Conservation (phyloP, 108 stramenopile genomes). For the Skeletonema tropicum region DNA sequence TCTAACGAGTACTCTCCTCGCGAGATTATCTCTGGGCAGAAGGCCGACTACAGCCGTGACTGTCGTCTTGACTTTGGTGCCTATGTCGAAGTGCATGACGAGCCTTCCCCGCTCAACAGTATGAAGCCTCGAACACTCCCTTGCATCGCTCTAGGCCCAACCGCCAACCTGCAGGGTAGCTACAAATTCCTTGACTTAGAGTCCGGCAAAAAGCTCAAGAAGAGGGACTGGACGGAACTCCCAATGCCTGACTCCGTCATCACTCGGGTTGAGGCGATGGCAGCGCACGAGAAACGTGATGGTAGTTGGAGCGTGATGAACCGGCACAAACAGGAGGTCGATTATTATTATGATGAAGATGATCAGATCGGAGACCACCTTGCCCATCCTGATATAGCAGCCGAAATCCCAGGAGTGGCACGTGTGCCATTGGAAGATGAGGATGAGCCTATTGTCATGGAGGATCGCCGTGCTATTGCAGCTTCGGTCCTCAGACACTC, state of each 20-base stretch:
- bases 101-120: constrained; percentile 15
- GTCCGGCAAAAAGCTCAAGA: constrained; percentile 20
- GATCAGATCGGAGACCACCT: background rate
- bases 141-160: background rate
- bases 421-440: too few relatives aligned
- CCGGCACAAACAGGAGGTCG: constrained; percentile 4
- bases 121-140: constrained; percentile 7
- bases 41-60: constrained; percentile 26
- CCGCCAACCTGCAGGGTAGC: constrained; percentile 41
- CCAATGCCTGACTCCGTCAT: constrained; percentile 39
- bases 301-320: background rate
- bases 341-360: constrained; percentile 10
- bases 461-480: too few relatives aligned
- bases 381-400: background rate
- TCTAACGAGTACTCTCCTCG: constrained; percentile 8
- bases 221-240: constrained; percentile 17
- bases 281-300: background rate
- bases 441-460: too few relatives aligned
- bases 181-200: constrained; percentile 13
- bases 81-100: constrained; percentile 32
- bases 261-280: constrained; percentile 16
- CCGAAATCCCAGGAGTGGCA: too few relatives aligned
- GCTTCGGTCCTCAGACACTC: too few relatives aligned
- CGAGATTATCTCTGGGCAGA: constrained; percentile 8
- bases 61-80: constrained; percentile 28